Conservation (phyloP, 345 rosid species). For the Erodium maritimum region DNA sequence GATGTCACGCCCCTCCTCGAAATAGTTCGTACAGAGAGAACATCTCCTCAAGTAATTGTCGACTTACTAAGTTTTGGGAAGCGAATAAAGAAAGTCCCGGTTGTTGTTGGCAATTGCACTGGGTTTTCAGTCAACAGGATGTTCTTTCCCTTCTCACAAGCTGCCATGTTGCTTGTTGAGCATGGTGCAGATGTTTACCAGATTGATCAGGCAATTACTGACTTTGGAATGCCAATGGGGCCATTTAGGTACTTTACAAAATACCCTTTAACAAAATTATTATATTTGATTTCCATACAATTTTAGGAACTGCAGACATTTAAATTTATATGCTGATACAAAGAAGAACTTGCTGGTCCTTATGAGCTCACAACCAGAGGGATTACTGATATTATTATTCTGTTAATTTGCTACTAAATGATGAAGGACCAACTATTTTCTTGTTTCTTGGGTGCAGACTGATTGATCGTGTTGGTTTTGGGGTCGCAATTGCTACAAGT, state of each 20-base stretch:
- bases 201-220: constrained; percentile 60
- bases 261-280: too few species aligned
- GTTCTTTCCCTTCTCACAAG: constrained; percentile 92
- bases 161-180: constrained; percentile 72
- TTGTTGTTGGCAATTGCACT: constrained; percentile 94
- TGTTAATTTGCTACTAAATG: constrained; percentile 1
- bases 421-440: not conserved
- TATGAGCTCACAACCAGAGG: too few species aligned
- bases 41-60: constrained; percentile 80
- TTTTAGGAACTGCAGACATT: too few species aligned
- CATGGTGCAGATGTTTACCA: constrained; percentile 69
- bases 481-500: constrained; percentile 77
- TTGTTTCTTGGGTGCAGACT: constrained; percentile 36
- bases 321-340: too few species aligned
- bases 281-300: too few species aligned
- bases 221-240: constrained; percentile 99
- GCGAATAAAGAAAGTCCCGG: constrained; percentile 83
- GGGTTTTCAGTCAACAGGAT: constrained; percentile 98
- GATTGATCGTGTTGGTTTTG: constrained; percentile 86
- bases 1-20: constrained; percentile 96
- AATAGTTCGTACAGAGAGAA: constrained; percentile 73
- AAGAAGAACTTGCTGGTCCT: too few species aligned
- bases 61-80: constrained; percentile 86
- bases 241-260: constrained; percentile 58
- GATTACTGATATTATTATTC: too few species aligned